Conservation (phyloP, 108 stramenopile species). For the Pseudonitzschia delicatissima region DNA sequence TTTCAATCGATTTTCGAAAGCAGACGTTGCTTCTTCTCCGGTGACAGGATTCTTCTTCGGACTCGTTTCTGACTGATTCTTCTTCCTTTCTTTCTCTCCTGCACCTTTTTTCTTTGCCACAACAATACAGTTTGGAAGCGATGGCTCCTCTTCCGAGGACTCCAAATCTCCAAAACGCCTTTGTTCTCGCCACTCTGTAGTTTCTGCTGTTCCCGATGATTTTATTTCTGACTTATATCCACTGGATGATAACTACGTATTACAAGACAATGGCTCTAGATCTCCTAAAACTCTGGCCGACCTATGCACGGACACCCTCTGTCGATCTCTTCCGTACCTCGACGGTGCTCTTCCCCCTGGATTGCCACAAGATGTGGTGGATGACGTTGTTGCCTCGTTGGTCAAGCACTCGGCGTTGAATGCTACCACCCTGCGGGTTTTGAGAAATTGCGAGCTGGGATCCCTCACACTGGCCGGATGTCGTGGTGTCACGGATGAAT, state of each 20-base stretch:
- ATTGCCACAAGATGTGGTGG: conserved; percentile 78
- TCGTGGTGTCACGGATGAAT: conserved; percentile 80
- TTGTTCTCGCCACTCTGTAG: conserved; percentile 58
- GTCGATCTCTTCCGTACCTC: conserved; percentile 60
- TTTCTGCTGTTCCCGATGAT: conserved; percentile 40
- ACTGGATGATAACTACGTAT: conserved; percentile 56
- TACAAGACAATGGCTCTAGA: conserved; percentile 38
- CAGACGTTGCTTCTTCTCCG: background rate
- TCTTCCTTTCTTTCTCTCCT: background rate
- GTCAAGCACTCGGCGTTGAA: conserved; percentile 72
- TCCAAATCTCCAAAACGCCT: conserved; percentile 20
- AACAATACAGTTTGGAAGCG: background rate
- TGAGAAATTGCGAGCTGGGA: conserved; percentile 66
- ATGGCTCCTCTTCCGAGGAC: background rate
- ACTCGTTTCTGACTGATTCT: background rate
- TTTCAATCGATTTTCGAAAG: background rate
- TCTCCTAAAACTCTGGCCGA: conserved; percentile 74
- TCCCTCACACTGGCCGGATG: conserved; percentile 56
- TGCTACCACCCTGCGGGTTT: conserved; percentile 56
- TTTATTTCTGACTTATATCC: conserved; percentile 67
- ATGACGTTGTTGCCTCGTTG: conserved; percentile 58
- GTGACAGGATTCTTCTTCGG: background rate
- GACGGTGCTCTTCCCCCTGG: conserved; percentile 68
- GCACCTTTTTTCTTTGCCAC: background rate
- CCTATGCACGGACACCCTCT: conserved; percentile 64